Base-by-base conservation (phyloP, 2,329 filamentous ascomycete species). In the Fusarium caatingaense region DNA sequence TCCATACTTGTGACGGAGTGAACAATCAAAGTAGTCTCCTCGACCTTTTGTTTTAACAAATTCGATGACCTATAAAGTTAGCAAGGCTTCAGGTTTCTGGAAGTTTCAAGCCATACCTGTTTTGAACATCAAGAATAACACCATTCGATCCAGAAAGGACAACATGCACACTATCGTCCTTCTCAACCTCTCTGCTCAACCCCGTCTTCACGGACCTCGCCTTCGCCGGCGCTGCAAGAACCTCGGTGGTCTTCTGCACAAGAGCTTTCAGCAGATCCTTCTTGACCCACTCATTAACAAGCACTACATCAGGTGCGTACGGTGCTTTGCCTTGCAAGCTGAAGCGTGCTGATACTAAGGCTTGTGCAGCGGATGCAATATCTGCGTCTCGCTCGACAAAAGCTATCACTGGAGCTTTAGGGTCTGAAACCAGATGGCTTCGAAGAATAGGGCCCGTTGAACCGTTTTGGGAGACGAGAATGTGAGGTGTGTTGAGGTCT, bases 261-360 rank as follows among this genome's bases (percentile, higher is more conserved):
- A 70, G 63, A 2, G 68, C 61, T 0, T 65, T 41, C 5, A 72
- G n/a, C 6, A 74, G 27, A 6, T 74, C 72, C 13, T 70, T 74
- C 45, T 73, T 74, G 6, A 73, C 67, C 58, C 63, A 74, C 18
- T 74, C 72, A 4, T 74, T 74, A 2, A 74, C 72, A 0, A 73
- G 51, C 0, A 74, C 67, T 0, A 74, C 47, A 3, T 74, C 72
- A 11, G 72, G 72, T 0, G 72, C 72, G 21, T 74, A 74, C 0
- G 71, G 64, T 0, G 72, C 65, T 45, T 60, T 72, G 3, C 72
- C 72, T 8, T 60, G 56, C 0, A 72, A 40, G 5, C 56, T 57
- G 12, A 74, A 74, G 1, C 72, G 69, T 4, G 72, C 55, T 0
- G 67, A 55, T 3, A 70, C 51, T 0, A 74, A 54, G 1, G 64